phyloP scores from a whole-genome alignment of 139 green algal species.

The Chlamydomonas asymmetrica region DNA sequence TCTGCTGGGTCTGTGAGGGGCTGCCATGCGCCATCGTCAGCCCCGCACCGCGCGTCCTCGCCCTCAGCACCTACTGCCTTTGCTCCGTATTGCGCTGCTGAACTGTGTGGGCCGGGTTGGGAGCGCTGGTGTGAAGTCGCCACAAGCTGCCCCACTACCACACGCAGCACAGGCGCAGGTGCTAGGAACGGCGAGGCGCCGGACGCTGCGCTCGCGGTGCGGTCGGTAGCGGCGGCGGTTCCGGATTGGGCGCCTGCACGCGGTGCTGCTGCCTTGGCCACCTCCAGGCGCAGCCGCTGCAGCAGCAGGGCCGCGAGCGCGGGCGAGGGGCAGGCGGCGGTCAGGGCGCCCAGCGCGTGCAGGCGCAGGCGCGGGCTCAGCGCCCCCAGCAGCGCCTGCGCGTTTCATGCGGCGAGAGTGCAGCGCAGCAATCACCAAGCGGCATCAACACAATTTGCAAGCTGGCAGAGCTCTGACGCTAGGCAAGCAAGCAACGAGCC shows the following conservation, averaged over 20 bases:
- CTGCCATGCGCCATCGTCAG: neutral
- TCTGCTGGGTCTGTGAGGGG: neutral
- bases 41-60: neutral
- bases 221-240: neutral
- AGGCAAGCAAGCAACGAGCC: too few species aligned
- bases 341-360: neutral
- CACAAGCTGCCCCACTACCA: conserved; percentile 4
- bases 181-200: neutral
- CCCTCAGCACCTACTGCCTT: neutral
- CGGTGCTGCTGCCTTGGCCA: neutral
- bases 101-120: neutral
- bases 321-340: neutral
- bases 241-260: neutral
- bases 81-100: neutral
- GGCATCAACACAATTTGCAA: too few species aligned
- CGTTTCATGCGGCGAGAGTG: neutral
- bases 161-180: neutral
- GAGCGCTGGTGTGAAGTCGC: neutral
- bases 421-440: too few species aligned
- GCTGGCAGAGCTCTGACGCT: too few species aligned
- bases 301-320: neutral
- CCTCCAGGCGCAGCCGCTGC: conserved; percentile 18
- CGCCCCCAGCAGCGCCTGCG: conserved; percentile 5
- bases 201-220: neutral
- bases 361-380: neutral